Base-by-base conservation (phyloP, 2,329 filamentous ascomycete species). In the Paramyrothecium sp. region DNA sequence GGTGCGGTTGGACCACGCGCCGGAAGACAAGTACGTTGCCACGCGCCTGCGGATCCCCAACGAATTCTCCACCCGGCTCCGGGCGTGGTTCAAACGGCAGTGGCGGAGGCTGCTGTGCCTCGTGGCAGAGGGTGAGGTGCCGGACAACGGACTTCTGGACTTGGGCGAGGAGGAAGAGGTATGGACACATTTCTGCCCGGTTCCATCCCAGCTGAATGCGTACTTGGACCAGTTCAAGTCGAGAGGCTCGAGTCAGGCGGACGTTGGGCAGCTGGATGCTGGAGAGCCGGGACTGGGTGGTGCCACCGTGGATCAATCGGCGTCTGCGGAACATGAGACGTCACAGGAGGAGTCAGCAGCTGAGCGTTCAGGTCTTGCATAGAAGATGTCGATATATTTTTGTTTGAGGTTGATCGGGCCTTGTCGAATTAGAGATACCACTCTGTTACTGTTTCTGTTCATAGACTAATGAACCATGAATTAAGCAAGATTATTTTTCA, bases 21-120 rank as follows among this genome's bases (percentile, higher is more conserved):
- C 86, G 0, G 73, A 81, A 22, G 76, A 85, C 20, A 84, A 84
- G 65, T 87, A 78, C 75, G 82, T 83, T 38, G 86, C 82, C 0
- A 76, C 81, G 49, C 73, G 81, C 49, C 73, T 89, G 53, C 80
- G 78, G 63, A 83, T 89, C 46, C 77, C 78, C 22, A 78, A 88
- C 63, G 84, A 89, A 62, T 79, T 84, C 60, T 71, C 77, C 26
- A 77, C 78, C 48, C 73, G 85, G 19, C 53, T 84, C 19, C 75
- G 71, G 50, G 75, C 76, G 3, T 76, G 73, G 66, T 60, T 81
- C 55, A 74, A 73, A 54, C 71, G 76, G 56, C 72, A 75, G 57
- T 64, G 59, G 52, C 51, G 58, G 3, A 26, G 51, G 10, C 3
- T 53, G 19, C 12, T 33, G 3, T 53, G 51, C 20, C 20, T 26